phyloP scores from a whole-genome alignment of 768 basidiomycete species.

The Suillus brevipes region DNA sequence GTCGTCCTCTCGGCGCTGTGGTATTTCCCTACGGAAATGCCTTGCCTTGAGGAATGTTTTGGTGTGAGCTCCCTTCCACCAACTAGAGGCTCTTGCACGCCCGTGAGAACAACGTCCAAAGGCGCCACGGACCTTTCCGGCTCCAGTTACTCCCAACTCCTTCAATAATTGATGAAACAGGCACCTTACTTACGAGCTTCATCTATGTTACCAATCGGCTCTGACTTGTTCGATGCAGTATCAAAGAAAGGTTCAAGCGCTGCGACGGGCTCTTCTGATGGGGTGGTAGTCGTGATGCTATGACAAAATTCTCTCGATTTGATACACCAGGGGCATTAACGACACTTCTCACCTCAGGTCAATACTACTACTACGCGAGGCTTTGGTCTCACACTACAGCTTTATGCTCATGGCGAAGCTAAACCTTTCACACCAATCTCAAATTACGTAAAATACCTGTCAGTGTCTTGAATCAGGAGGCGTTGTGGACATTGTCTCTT shows the following conservation, averaged over 20 bases:
- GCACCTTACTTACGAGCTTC: not conserved
- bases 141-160: not conserved
- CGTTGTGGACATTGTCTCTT: not conserved
- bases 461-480: not conserved
- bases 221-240: not conserved
- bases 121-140: slow-evolving; percentile 9
- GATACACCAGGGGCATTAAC: not conserved
- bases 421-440: not conserved
- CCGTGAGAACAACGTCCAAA: slow-evolving; percentile 12
- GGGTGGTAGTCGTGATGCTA: not conserved
- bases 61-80: slow-evolving; percentile 4
- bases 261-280: not conserved
- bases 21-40: slow-evolving; percentile 10
- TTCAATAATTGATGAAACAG: not conserved
- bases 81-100: not conserved
- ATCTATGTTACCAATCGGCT: not conserved
- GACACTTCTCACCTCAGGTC: slow-evolving; percentile 1
- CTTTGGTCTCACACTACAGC: not conserved
- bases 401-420: not conserved
- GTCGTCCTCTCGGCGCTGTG: slow-evolving; percentile 2
- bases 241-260: not conserved
- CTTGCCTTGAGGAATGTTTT: slow-evolving; percentile 9
- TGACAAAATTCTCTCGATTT: not conserved
- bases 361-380: not conserved
- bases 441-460: not conserved